These are phyloP conservation scores for Fusarium kyushuense DNA, from an alignment of 2,329 filamentous ascomycete genomes.

Conservation along the genomic window DNA sequence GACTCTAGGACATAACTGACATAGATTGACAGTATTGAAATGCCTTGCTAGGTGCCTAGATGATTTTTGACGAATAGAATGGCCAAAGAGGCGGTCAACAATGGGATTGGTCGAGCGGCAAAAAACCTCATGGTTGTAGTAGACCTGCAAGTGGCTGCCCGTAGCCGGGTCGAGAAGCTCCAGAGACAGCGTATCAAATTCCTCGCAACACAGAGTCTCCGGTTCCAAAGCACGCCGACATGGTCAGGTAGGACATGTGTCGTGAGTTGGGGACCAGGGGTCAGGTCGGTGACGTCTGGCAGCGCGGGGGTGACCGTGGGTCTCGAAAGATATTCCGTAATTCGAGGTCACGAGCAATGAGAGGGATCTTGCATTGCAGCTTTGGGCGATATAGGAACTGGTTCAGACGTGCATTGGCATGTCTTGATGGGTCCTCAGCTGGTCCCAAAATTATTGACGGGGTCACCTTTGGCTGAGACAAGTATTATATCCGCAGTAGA, in stretches of 20 bases:
- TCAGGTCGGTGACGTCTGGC: conserved; percentile 42
- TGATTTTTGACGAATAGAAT: conserved; percentile 38
- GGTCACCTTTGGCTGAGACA: conserved; percentile 16
- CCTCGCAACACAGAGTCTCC: conserved; percentile 29
- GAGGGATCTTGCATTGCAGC: conserved; percentile 20
- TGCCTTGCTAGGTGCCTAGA: conserved; percentile 27
- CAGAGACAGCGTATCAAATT: conserved; percentile 32
- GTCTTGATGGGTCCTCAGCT: conserved; percentile 4
- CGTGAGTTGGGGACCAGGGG: conserved; percentile 24
- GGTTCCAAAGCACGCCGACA: conserved; percentile 32
- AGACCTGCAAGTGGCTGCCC: conserved; percentile 40
- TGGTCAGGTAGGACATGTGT: conserved; percentile 37
- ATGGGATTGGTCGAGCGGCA: conserved; percentile 41
- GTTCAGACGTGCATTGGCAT: conserved; percentile 25
- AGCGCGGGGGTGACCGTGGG: conserved; percentile 36
- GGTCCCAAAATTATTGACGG: background rate
- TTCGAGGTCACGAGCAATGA: conserved; percentile 41
- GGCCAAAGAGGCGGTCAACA: conserved; percentile 45
- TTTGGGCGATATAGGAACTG: conserved; percentile 10
- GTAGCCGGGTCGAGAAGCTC: conserved; percentile 40
- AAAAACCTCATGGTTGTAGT: conserved; percentile 35
- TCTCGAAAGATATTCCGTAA: conserved; percentile 18
- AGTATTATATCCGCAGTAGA: background rate
- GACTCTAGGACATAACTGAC: conserved; percentile 30
- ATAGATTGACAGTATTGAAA: conserved; percentile 24